Conservation (phyloP, 2,329 filamentous ascomycete genomes). For the Hymenoscyphus fructigenus region DNA sequence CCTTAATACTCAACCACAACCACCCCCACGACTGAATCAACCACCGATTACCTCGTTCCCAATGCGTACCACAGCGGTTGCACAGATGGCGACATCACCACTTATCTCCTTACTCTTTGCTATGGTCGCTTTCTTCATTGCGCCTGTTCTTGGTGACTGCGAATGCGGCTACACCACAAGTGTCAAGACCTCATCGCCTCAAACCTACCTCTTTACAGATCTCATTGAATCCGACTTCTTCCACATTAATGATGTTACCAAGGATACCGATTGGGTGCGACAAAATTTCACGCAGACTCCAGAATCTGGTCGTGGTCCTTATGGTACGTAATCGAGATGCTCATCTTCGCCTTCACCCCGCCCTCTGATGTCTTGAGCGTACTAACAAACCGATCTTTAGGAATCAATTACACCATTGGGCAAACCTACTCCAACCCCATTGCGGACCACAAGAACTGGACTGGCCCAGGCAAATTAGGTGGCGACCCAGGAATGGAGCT, state of each 20-base stretch:
- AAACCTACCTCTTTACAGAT: slow-evolving; percentile 62
- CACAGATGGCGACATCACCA: background rate
- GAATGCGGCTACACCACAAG: slow-evolving; percentile 69
- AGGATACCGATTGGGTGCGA: slow-evolving; percentile 60
- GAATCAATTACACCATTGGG: slow-evolving; percentile 54
- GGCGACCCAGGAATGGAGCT: slow-evolving; percentile 55
- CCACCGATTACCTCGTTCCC: background rate
- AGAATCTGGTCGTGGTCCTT: slow-evolving; percentile 58
- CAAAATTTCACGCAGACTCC: slow-evolving; percentile 67
- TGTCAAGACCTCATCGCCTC: slow-evolving; percentile 38
- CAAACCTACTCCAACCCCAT: slow-evolving; percentile 59
- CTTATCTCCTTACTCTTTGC: background rate
- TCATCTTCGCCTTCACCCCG: background rate
- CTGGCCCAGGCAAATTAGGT: slow-evolving; percentile 45
- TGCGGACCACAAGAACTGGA: slow-evolving; percentile 42
- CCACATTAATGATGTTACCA: slow-evolving; percentile 48
- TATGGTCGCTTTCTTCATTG: slow-evolving; percentile 9
- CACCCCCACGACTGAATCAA: background rate
- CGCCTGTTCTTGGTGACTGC: slow-evolving; percentile 49
- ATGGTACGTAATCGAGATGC: slow-evolving; percentile 40
- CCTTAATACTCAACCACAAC: background rate
- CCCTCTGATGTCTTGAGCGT: background rate
- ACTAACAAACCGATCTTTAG: slow-evolving; percentile 5
- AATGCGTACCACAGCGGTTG: background rate
- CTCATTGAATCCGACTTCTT: slow-evolving; percentile 71